Conservation (phyloP, 2,329 filamentous ascomycete genomes). For the Alternaria sp. region DNA sequence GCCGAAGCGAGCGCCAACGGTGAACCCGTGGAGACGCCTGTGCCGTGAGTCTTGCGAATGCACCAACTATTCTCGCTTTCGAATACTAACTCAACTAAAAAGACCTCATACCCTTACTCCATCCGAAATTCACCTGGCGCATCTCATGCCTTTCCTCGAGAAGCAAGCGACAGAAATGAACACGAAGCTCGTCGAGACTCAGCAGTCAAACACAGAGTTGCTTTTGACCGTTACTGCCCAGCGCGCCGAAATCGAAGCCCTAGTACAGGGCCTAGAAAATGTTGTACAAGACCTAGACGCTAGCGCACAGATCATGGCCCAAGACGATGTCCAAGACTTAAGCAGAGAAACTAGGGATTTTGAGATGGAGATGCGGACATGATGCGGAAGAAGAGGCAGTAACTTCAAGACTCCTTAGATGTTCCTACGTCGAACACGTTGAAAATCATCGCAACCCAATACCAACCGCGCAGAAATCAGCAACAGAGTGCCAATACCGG, state of each 20-base stretch:
- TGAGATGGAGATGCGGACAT: conserved; percentile 49
- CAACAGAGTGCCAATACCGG: background rate
- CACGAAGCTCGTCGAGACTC: conserved; percentile 59
- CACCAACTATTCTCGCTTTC: background rate
- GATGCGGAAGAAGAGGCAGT: conserved; percentile 14
- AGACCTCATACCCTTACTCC: conserved; percentile 68
- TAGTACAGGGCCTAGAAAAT: conserved; percentile 64
- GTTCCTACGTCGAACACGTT: background rate
- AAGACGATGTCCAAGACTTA: conserved; percentile 49
- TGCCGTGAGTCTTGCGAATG: conserved; percentile 56
- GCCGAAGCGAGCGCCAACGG: conserved; percentile 52
- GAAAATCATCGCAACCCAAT: background rate
- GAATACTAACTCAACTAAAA: background rate
- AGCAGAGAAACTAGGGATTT: conserved; percentile 48
- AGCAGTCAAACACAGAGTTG: conserved; percentile 63
- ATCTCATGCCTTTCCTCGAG: conserved; percentile 65
- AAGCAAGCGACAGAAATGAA: conserved; percentile 61
- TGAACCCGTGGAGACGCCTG: conserved; percentile 45
- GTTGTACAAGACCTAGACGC: conserved; percentile 66
- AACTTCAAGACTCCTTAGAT: background rate
- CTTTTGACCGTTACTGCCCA: conserved; percentile 62
- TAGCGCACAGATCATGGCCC: conserved; percentile 54
- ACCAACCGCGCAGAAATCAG: background rate
- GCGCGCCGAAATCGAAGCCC: conserved; percentile 63
- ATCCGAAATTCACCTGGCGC: conserved; percentile 65